Evolutionary conservation across 2,329 filamentous ascomycete genomes (phyloP).

Genomic region (Simplicillium aogashimaense): DNA sequence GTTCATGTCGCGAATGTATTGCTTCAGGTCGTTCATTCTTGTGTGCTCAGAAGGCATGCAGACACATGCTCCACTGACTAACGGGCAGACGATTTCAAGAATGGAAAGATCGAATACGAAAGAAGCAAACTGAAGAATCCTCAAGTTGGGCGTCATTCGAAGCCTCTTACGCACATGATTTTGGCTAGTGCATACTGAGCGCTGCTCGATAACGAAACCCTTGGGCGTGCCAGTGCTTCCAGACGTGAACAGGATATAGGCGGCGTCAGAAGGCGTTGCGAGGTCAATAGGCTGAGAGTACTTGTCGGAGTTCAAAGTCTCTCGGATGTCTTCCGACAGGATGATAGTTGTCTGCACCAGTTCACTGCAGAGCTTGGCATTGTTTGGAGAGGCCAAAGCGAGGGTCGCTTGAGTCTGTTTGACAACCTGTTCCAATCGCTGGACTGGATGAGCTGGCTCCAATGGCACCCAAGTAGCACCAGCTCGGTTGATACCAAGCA

Average conservation of each 20-base stretch:
- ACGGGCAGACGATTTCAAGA: slow-evolving; percentile 8
- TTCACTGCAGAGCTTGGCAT: background rate
- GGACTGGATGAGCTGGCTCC: background rate
- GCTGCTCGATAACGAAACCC: slow-evolving; percentile 11
- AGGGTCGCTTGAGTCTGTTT: background rate
- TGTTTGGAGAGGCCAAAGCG: slow-evolving; percentile 4
- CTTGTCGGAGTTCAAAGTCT: background rate
- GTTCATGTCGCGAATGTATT: slow-evolving; percentile 7
- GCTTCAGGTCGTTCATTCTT: background rate
- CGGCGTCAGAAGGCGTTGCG: background rate
- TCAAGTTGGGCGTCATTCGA: slow-evolving; percentile 6
- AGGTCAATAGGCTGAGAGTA: background rate
- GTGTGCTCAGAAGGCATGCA: background rate
- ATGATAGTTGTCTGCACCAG: background rate
- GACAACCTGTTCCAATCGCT: background rate
- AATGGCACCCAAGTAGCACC: background rate
- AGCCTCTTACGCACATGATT: slow-evolving; percentile 8
- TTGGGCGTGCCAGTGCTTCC: slow-evolving; percentile 9
- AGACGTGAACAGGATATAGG: slow-evolving; percentile 10
- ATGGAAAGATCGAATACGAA: slow-evolving; percentile 8
- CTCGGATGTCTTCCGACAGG: background rate
- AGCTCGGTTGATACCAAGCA: background rate
- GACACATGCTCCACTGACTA: slow-evolving; percentile 2
- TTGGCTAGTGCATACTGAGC: slow-evolving; percentile 7
- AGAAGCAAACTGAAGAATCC: slow-evolving; percentile 12